phyloP scores from a whole-genome alignment of 208 protist genomes.

The Endotrypanum monterogeii region DNA sequence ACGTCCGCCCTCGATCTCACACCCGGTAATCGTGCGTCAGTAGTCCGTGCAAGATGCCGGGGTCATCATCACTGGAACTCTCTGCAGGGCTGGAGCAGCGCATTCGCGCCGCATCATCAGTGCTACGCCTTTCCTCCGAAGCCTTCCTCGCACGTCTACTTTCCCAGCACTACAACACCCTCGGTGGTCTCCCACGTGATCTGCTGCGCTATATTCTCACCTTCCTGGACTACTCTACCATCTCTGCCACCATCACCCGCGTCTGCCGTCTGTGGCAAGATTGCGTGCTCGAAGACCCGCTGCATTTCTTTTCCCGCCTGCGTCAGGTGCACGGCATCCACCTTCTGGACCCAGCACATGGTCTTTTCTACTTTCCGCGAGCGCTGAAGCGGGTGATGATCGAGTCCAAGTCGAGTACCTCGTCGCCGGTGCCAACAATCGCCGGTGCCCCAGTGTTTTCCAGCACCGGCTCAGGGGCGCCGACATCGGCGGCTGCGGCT shows the following conservation, averaged over 20 bases:
- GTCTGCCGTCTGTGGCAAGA: constrained; percentile 42
- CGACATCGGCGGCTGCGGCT: background rate
- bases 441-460: background rate
- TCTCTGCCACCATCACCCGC: constrained; percentile 24
- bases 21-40: background rate
- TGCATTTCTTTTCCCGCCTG: constrained; percentile 26
- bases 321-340: constrained; percentile 58
- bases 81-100: constrained; percentile 27
- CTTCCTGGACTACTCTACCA: constrained; percentile 57
- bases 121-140: constrained; percentile 36
- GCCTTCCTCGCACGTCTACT: constrained; percentile 36
- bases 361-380: constrained; percentile 53
- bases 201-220: constrained; percentile 40
- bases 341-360: constrained; percentile 44
- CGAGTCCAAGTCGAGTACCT: constrained; percentile 8
- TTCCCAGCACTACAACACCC: constrained; percentile 36
- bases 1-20: background rate
- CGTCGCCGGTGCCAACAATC: background rate
- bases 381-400: constrained; percentile 47
- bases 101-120: constrained; percentile 29
- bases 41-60: constrained; percentile 7
- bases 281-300: constrained; percentile 30
- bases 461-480: background rate
- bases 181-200: constrained; percentile 42
- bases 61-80: constrained; percentile 22